These are phyloP conservation scores for Saccharomycopsis javanensis DNA, from an alignment of 805 yeast genomes.

Conservation along the genomic window DNA sequence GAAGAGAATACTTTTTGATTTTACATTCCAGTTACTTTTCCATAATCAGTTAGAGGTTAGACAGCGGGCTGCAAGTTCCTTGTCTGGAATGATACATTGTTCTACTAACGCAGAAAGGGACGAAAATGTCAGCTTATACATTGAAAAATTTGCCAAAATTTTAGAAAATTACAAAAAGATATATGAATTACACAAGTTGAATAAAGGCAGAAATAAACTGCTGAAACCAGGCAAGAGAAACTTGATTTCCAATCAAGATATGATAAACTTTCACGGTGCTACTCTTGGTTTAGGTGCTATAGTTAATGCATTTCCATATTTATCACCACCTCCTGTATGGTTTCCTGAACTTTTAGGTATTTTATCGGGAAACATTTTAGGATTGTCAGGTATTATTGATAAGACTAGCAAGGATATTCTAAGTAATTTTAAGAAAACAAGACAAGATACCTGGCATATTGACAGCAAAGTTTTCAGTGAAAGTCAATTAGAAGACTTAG, in stretches of 20 bases:
- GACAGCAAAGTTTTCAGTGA: constrained; percentile 67
- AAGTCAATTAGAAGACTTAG: constrained; percentile 80
- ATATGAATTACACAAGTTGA: constrained; percentile 23
- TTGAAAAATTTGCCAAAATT: constrained; percentile 34
- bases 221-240: constrained; percentile 20
- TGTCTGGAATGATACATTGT: constrained; percentile 72
- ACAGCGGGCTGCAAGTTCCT: constrained; percentile 56
- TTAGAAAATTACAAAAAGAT: constrained; percentile 27
- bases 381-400: constrained; percentile 71
- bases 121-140: constrained; percentile 31
- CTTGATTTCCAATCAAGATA: constrained; percentile 31
- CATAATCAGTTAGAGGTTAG: constrained; percentile 67
- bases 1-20: constrained; percentile 38
- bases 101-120: constrained; percentile 35
- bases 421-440: constrained; percentile 77
- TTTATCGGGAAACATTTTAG: constrained; percentile 61
- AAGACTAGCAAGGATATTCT: constrained; percentile 72
- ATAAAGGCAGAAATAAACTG: not conserved
- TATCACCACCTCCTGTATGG: constrained; percentile 89
- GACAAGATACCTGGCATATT: constrained; percentile 95
- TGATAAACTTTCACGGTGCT: constrained; percentile 64
- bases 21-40: constrained; percentile 44
- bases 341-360: constrained; percentile 62
- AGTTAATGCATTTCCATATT: constrained; percentile 81
- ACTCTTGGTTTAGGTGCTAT: constrained; percentile 83